These are phyloP conservation scores for Lentithecium fluviatile DNA, from an alignment of 495 filamentous ascomycete species.

Conservation along the genomic window DNA sequence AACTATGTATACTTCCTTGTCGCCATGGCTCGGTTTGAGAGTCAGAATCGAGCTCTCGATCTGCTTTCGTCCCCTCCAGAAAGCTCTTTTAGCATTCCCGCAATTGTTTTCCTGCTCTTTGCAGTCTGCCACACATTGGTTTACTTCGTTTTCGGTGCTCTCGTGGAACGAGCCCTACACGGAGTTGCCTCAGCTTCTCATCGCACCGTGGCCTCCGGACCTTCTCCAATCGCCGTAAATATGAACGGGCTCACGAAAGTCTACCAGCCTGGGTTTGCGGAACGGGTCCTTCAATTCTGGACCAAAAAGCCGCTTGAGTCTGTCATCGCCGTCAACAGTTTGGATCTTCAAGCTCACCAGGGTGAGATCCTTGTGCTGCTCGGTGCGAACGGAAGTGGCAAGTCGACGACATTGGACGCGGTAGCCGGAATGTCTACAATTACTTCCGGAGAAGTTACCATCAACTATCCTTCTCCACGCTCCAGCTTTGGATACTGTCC, in stretches of 20 bases:
- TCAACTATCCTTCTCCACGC: conserved; percentile 60
- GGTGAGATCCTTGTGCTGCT: conserved; percentile 82
- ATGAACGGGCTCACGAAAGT: conserved; percentile 56
- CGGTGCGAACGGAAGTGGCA: conserved; percentile 84
- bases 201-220: conserved; percentile 56
- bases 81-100: conserved; percentile 61
- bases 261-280: conserved; percentile 51
- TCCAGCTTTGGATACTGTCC: conserved; percentile 75
- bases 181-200: conserved; percentile 54
- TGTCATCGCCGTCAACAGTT: conserved; percentile 69
- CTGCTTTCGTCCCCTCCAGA: conserved; percentile 40
- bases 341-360: conserved; percentile 64
- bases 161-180: conserved; percentile 70
- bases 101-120: conserved; percentile 67
- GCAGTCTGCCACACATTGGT: conserved; percentile 69
- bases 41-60: conserved; percentile 27
- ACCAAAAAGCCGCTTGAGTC: conserved; percentile 46
- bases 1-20: conserved; percentile 45
- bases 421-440: conserved; percentile 76
- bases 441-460: conserved; percentile 67
- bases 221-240: conserved; percentile 73
- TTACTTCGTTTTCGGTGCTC: conserved; percentile 67
- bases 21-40: conserved; percentile 41
- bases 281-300: not conserved
- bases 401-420: conserved; percentile 82